These are phyloP conservation scores for Colletotrichum eleusines DNA, from an alignment of 2,329 filamentous ascomycete genomes.

Conservation along the genomic window DNA sequence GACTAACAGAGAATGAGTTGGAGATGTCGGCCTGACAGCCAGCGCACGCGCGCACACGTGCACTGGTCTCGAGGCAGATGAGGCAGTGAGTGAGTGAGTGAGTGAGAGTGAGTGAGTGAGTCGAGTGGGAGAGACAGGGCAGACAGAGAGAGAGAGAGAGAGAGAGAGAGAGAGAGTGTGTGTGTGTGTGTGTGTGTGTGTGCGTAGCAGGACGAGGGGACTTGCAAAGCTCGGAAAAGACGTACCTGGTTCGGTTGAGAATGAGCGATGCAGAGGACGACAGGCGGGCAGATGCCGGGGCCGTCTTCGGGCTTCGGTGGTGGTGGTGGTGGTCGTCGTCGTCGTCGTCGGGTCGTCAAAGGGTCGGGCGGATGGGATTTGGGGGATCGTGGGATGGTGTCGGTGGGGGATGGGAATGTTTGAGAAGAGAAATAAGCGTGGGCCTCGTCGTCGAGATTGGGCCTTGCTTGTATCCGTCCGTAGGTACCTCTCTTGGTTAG, in stretches of 20 bases:
- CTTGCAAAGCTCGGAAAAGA: no score
- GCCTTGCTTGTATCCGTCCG: no score
- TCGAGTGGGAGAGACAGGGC: not conserved
- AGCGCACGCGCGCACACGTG: constrained; percentile 8
- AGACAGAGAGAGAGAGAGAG: constrained; percentile 11
- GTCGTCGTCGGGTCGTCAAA: not conserved
- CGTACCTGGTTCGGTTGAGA: not conserved
- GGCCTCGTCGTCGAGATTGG: no score
- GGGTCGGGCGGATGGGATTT: not conserved
- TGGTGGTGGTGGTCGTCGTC: not conserved
- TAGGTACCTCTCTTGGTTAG: no score
- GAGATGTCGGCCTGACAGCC: not conserved
- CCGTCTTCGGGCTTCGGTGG: constrained; percentile 14
- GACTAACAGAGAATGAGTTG: no score
- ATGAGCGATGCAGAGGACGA: constrained; percentile 14
- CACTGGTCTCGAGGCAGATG: not conserved
- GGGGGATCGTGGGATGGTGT: constrained; percentile 1
- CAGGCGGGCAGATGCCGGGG: constrained; percentile 18
- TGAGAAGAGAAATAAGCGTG: constrained; percentile 9
- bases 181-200: not conserved
- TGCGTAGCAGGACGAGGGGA: constrained; percentile 8
- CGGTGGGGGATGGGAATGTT: not conserved
- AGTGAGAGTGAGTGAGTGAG: not conserved
- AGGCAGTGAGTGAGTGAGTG: constrained; percentile 11
- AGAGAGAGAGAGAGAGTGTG: constrained; percentile 26